These are phyloP conservation scores for Viola pubescens DNA, from an alignment of 441 rosid species.

Conservation along the genomic window DNA sequence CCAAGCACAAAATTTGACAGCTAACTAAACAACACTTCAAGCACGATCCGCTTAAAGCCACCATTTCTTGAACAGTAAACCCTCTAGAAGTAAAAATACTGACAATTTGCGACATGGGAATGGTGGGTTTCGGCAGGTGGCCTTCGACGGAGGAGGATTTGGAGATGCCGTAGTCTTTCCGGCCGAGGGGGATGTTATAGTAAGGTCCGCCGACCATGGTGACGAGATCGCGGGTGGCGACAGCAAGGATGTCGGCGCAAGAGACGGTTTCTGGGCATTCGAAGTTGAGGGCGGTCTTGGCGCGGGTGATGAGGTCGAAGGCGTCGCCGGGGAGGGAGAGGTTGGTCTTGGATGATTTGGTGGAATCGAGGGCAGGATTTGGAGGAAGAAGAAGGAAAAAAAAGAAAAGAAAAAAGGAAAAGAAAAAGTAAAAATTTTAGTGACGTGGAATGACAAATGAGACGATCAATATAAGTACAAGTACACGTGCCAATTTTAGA, in stretches of 20 bases:
- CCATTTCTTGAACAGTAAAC: constrained; percentile 45
- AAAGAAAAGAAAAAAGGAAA: too few relatives aligned
- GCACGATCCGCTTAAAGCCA: constrained; percentile 51
- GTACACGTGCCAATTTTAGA: too few relatives aligned
- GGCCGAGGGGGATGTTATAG: constrained; percentile 40
- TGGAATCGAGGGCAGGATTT: constrained; percentile 51
- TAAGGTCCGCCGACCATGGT: constrained; percentile 61
- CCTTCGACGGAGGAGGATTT: constrained; percentile 30
- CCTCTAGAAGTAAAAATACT: constrained; percentile 37
- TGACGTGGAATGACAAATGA: too few relatives aligned
- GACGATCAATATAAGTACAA: too few relatives aligned
- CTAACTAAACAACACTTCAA: too few relatives aligned
- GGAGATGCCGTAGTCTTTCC: constrained; percentile 48
- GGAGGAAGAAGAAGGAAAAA: too few relatives aligned
- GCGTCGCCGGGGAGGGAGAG: constrained; percentile 71
- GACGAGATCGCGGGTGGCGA: constrained; percentile 54
- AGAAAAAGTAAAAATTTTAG: too few relatives aligned
- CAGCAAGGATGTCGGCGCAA: constrained; percentile 59
- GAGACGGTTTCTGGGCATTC: constrained; percentile 57
- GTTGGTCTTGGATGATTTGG: constrained; percentile 41
- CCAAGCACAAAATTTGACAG: too few relatives aligned
- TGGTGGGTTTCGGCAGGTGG: constrained; percentile 34
- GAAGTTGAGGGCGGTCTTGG: constrained; percentile 58
- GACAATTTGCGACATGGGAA: constrained; percentile 32
- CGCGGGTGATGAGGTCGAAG: constrained; percentile 48